A percentile compares a stretch with the other conserved stretches of the same genome.
Evolutionary conservation across 2,329 filamentous ascomycete species (phyloP).

Genomic region (Colletotrichum phormii): DNA sequence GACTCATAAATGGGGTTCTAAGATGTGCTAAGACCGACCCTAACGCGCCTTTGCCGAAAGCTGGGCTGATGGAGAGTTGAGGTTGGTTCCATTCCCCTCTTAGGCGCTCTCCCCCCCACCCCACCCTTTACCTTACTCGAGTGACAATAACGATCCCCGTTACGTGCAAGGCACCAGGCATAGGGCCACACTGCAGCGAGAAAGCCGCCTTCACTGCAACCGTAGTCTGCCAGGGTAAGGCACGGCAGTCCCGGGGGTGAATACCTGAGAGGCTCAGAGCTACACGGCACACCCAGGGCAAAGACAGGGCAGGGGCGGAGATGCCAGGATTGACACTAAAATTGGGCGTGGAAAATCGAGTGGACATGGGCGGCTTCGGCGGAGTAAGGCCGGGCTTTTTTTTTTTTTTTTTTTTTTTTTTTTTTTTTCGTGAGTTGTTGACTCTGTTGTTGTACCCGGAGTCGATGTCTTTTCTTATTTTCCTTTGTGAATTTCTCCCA

Average conservation of each 20-base stretch:
- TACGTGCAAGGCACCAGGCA: constrained; percentile 19
- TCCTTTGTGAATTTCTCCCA: neutral
- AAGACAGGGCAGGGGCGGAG: neutral
- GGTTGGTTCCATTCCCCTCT: neutral
- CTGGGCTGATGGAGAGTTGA: constrained; percentile 7
- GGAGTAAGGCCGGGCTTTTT: neutral
- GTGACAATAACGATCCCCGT: constrained; percentile 3
- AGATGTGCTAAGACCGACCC: constrained; percentile 21
- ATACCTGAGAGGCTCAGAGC: neutral
- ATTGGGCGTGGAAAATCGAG: neutral
- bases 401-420: neutral
- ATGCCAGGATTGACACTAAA: neutral
- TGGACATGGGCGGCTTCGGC: neutral
- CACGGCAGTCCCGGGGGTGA: constrained; percentile 14
- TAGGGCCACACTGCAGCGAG: neutral
- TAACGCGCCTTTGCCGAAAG: constrained; percentile 23
- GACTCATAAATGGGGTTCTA: constrained; percentile 32
- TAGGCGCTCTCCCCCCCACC: no score
- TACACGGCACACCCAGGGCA: neutral
- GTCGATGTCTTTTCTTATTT: no score
- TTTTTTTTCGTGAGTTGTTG: neutral
- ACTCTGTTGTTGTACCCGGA: no score
- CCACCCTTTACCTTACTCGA: neutral
- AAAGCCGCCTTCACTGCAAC: neutral
- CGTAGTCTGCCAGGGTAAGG: neutral